Evolutionary conservation across 78 protist genomes (phyloP).

Genomic region (Dictyostelium discoideum): DNA sequence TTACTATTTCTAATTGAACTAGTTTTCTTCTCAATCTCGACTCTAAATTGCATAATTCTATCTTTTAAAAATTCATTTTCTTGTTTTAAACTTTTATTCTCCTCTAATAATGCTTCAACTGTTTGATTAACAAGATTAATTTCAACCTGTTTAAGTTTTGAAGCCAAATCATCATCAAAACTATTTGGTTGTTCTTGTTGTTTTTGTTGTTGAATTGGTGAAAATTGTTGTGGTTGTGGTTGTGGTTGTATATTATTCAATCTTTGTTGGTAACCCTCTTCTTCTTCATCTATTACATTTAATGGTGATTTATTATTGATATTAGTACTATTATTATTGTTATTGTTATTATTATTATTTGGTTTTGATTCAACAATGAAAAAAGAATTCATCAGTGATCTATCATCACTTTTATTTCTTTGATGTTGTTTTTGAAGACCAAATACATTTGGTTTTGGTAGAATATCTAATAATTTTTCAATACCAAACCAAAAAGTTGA

Average conservation of each 20-base stretch:
- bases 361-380: constrained; percentile 18
- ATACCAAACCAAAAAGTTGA: constrained; percentile 53
- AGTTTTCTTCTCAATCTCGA: constrained; percentile 31
- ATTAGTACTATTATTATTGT: not conserved
- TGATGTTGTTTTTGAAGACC: not conserved
- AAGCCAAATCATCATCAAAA: not conserved
- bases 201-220: not conserved
- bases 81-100: not conserved
- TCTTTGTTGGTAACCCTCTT: not conserved
- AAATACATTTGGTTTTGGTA: constrained; percentile 69
- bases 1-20: not conserved
- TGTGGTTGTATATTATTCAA: not conserved
- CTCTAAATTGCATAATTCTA: constrained; percentile 32
- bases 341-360: not conserved
- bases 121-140: constrained; percentile 4
- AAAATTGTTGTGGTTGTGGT: not conserved
- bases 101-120: not conserved
- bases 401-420: not conserved
- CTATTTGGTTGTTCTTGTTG: not conserved
- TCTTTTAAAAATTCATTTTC: constrained; percentile 47
- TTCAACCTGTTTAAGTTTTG: constrained; percentile 21
- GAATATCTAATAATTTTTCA: constrained; percentile 59
- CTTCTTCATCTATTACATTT: constrained; percentile 4
- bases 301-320: not conserved
- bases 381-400: constrained; percentile 36